Evolutionary conservation across 345 rosid genomes (phyloP), one percentile per base, ranked within the genome.

Genomic region (Aquilaria sinensis): DNA sequence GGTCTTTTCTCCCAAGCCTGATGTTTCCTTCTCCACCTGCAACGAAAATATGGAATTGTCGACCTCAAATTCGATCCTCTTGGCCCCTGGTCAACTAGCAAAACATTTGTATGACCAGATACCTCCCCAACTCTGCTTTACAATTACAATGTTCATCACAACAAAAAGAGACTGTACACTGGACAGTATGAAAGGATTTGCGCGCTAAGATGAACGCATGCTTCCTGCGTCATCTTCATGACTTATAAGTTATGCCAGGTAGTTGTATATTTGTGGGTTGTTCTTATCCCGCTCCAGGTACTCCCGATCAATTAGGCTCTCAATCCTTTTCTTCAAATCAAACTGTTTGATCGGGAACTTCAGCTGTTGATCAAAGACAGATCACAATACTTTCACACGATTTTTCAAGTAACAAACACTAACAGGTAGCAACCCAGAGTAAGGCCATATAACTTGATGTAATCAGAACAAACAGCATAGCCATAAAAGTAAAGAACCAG

Each of bases 281-380:
- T 66, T 94, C 84, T 88, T 90, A 84, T 94, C 99, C 68, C 99
- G 78, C 86, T 94, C 99, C 75, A 94, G 78, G 85, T 94, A 94
- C 73, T 94, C 99, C 74, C 99, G 66, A 73, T 94, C 99, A 7
- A 94, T 94, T 43, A 94, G 83, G 73, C 96, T 86, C 73, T 90
- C 99, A 16, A 94, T 90, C 69, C 99, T 85, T 75, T 94, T 94
- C 96, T 94, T 94, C 83, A 94, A 73, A 77, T 94, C 99, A 6
- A 88, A 87, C 2, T 97, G 96, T 79, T 94, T 94, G 60, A 94
- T 87, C 0, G 99, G 99, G 63, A 90, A 94, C 77, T 94, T 94
- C 31, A 94, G 96, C 97, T 94, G 88, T 66, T 74, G 74, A 71
- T 30, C 30, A 65, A 62, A 62, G 48, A 69, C 58, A 62, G 49